Evolutionary conservation across 108 stramenopile species (phyloP), one percentile per base, ranked within the genome.

Genomic region (Cyclostephanos tholiformis): DNA sequence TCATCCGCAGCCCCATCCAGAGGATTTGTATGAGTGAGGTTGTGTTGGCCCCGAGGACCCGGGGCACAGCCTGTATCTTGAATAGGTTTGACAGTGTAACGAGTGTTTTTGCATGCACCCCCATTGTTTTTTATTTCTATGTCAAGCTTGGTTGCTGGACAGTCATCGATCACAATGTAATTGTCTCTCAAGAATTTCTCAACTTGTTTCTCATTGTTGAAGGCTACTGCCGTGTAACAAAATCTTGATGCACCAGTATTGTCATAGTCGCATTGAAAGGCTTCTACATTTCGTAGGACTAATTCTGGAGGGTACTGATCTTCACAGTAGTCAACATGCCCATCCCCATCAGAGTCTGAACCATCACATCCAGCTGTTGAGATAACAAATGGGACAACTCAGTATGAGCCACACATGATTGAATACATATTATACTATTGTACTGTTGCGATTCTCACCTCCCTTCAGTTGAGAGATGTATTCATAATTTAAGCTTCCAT

Each of bases 331-430:
- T 63, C 63, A 12, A 11, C 8, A 13, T 36, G 4, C 7, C 35
- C 63, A 43, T 63, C 63, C 8, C 63, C 63, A 43, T 63, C 63
- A 9, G 63, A 63, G 11, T 63, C 63, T 4, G 43, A 38, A 23
- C 32, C 32, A 12, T 63, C 63, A 14, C 63, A 63, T 1, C 63
- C 63, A 13, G 63, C 63, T 63, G 11, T 43, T 1, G 26, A 43
- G 29, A 63, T 43, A 20, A 8, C 19, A 63, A 32, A 35, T n/a
- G n/a, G n/a, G n/a, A n/a, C n/a, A n/a, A n/a, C n/a, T n/a, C n/a
- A n/a, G n/a, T 20, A 63, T 19, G 30, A 63, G 36, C 36, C 36
- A 6, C 36, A 55, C 53, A 7, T 55, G 25, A 55, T 55, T 6
- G 25, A 26, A 23, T 25, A 55, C 25, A 55, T 26, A 55, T 6